Base-by-base conservation (phyloP, 345 rosid genomes). In the Chamaenerion angustifolium region DNA sequence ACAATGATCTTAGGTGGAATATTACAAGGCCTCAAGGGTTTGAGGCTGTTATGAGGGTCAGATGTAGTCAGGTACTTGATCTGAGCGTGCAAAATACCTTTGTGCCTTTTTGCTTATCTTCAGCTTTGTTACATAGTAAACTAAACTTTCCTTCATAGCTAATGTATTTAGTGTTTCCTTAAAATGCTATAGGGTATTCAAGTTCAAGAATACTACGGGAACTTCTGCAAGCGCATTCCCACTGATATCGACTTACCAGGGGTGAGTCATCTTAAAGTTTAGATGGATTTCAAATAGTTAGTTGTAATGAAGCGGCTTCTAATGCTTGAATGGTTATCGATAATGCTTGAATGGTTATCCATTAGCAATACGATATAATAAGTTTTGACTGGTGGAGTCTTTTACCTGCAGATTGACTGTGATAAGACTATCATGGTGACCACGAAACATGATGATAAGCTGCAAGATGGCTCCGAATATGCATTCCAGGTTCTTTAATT, bases 1-100 rank as follows among this genome's bases (percentile, higher is more conserved):
- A 80, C 74, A 92, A 84, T 63, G 98, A 92, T 76, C 93, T 84
- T 45, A 84, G 93, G 71, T 92, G 98, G 98, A 92, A 92, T 73
- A 70, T 92, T 61, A 78, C 88, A 23, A 80, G 96, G 76, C 96
- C 98, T 49, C 98, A 92, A 74, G 95, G 98, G 56, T 87, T 77
- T 71, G 98, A 92, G 80, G 90, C 96, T 44, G 96, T 92, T 53
- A 87, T 92, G 96, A 83, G 96, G 55, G 95, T 88, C 65, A 73
- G 95, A 70, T 93, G 86, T 76, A 85, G 94, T 70, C 90, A 84
- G 92, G 95, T 93, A 75, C 25, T 19, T 40, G 27, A 5, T 6
- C 15, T 10, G 16, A 45, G 59, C 12, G 13, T 14, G 12, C 16
- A 8, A 50, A 6, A 23, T 35, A 27, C 17, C 18, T 0, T 42